phyloP scores from a whole-genome alignment of 495 filamentous ascomycete genomes.

The Penicillium angulare region DNA sequence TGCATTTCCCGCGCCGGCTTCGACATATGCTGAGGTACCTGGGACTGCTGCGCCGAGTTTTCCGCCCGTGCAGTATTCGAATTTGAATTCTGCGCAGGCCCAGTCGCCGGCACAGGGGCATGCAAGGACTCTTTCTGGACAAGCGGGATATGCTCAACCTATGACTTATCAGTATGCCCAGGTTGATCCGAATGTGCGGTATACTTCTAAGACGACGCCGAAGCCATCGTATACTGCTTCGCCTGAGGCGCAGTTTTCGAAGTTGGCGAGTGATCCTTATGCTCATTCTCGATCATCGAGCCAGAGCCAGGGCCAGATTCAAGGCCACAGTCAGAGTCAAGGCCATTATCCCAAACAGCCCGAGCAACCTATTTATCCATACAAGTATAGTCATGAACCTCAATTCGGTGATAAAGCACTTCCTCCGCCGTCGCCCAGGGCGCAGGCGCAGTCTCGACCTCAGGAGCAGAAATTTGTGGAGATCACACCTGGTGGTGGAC shows the following conservation, averaged over 20 bases:
- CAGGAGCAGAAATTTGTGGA: constrained; percentile 42
- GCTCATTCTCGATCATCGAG: no score
- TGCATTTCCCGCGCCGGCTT: no score
- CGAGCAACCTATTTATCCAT: constrained; percentile 20
- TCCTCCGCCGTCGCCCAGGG: constrained; percentile 8
- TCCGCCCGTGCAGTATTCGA: constrained; percentile 29
- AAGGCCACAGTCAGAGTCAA: no score
- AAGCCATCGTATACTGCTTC: constrained; percentile 24
- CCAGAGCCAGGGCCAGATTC: no score
- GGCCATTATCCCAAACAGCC: not conserved
- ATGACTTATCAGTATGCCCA: constrained; percentile 43
- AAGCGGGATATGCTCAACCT: constrained; percentile 36
- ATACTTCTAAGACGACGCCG: constrained; percentile 38
- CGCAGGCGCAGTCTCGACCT: constrained; percentile 19
- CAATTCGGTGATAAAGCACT: constrained; percentile 15
- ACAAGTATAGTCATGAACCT: constrained; percentile 17
- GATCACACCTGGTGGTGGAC: constrained; percentile 38
- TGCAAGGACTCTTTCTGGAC: no score
- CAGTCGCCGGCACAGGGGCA: constrained; percentile 20
- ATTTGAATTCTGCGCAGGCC: constrained; percentile 3
- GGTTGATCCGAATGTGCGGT: constrained; percentile 42
- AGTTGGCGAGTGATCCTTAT: constrained; percentile 5
- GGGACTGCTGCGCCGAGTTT: constrained; percentile 21
- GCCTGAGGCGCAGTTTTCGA: constrained; percentile 21
- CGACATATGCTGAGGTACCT: constrained; percentile 21